These are phyloP conservation scores for Talaromyces sp. DNA, from an alignment of 2,329 filamentous ascomycete genomes.

Conservation along the genomic window DNA sequence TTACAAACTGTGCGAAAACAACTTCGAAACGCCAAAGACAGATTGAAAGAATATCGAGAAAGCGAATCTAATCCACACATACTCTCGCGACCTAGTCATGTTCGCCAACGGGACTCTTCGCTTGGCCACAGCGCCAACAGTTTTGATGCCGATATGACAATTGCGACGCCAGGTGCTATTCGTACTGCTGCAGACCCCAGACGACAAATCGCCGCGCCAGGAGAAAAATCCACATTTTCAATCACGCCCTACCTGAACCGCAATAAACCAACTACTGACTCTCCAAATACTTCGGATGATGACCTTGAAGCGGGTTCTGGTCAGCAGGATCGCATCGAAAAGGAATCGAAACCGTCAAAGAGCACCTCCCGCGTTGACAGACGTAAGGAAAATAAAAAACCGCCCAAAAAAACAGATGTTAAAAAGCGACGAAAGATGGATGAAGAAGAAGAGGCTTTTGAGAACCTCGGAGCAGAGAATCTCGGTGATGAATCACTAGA, in stretches of 20 bases:
- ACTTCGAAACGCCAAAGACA: slow-evolving; percentile 63
- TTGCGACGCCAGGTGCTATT: slow-evolving; percentile 48
- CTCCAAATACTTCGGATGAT: slow-evolving; percentile 21
- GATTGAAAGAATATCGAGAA: slow-evolving; percentile 61
- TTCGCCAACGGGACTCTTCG: slow-evolving; percentile 33
- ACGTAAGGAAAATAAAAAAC: not conserved
- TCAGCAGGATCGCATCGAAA: not conserved
- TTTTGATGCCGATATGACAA: slow-evolving; percentile 41
- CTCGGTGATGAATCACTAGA: not conserved
- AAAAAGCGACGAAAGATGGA: not conserved
- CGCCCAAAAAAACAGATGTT: not conserved
- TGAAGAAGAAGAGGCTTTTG: not conserved
- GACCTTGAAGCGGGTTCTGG: slow-evolving; percentile 13
- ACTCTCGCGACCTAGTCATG: slow-evolving; percentile 17
- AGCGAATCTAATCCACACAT: slow-evolving; percentile 42
- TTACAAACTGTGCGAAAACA: slow-evolving; percentile 65
- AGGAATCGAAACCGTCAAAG: not conserved
- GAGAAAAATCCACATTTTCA: slow-evolving; percentile 87
- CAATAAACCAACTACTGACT: slow-evolving; percentile 51
- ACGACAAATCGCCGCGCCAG: slow-evolving; percentile 56
- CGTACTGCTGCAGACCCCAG: slow-evolving; percentile 52
- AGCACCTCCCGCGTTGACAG: not conserved
- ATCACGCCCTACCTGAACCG: slow-evolving; percentile 90
- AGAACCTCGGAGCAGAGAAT: not conserved
- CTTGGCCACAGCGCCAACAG: slow-evolving; percentile 20